These are phyloP conservation scores for Taxawa tesnikishii DNA, from an alignment of 2,329 filamentous ascomycete genomes.

Conservation along the genomic window DNA sequence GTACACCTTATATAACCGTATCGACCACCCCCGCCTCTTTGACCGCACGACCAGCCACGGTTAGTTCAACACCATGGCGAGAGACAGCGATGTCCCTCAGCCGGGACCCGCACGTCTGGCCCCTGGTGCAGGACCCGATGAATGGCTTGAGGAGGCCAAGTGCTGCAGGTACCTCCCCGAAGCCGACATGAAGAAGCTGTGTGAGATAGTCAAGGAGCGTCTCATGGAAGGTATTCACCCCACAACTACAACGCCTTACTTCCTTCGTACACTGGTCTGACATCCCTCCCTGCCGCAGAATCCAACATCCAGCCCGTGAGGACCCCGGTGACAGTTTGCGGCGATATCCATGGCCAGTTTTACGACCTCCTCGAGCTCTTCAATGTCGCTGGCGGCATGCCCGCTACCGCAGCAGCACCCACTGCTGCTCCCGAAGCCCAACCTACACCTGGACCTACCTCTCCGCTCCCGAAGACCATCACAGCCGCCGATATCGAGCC, in stretches of 20 bases:
- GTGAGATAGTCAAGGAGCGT: slow-evolving; percentile 97
- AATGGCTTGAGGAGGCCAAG: slow-evolving; percentile 95
- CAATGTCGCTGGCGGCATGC: slow-evolving; percentile 92
- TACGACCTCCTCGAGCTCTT: slow-evolving; percentile 97
- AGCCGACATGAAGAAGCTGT: slow-evolving; percentile 94
- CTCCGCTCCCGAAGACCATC: slow-evolving; percentile 49
- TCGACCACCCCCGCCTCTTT: no score
- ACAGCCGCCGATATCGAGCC: slow-evolving; percentile 88
- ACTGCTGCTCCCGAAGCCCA: slow-evolving; percentile 3
- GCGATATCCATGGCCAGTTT: slow-evolving; percentile 97
- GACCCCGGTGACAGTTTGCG: slow-evolving; percentile 92
- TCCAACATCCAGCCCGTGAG: slow-evolving; percentile 98
- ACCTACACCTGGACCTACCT: slow-evolving; percentile 3
- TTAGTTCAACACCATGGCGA: slow-evolving; percentile 25
- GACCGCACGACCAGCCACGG: no score
- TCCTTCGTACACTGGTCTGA: background rate
- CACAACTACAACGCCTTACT: background rate
- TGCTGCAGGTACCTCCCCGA: slow-evolving; percentile 96
- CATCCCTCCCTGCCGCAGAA: slow-evolving; percentile 41
- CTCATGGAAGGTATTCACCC: slow-evolving; percentile 75
- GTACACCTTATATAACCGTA: no score
- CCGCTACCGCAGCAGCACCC: slow-evolving; percentile 46
- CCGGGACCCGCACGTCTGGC: slow-evolving; percentile 80
- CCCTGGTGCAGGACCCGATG: slow-evolving; percentile 75
- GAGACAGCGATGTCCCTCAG: slow-evolving; percentile 57